A percentile compares a stretch with the other conserved stretches of the same genome.
Evolutionary conservation across 768 basidiomycete genomes (phyloP).

Genomic region (Leccinum obscurum): DNA sequence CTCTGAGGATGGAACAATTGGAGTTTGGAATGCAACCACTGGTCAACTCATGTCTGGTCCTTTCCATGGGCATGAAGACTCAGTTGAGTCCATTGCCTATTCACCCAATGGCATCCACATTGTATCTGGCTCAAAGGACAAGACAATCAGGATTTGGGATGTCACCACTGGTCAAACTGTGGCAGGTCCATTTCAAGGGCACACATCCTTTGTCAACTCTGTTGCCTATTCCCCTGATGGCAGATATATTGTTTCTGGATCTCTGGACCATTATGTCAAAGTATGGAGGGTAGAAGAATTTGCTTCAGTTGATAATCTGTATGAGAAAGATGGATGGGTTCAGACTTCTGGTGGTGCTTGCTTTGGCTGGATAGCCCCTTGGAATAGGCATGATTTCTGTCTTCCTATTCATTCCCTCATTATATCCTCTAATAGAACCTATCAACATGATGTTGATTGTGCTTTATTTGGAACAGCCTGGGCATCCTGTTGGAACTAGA

Average conservation of each 20-base stretch:
- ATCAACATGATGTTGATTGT: not conserved
- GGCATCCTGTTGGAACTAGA: not conserved
- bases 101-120: not conserved
- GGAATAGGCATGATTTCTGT: not conserved
- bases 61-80: not conserved
- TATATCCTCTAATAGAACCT: not conserved
- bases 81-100: not conserved
- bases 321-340: slow-evolving; percentile 3
- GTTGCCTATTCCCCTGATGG: not conserved
- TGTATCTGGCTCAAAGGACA: not conserved
- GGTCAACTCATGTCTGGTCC: not conserved
- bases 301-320: not conserved
- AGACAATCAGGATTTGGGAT: not conserved
- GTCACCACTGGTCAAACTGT: not conserved
- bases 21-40: not conserved
- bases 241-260: not conserved
- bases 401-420: not conserved
- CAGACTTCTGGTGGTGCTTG: not conserved
- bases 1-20: not conserved
- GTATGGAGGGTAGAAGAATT: not conserved
- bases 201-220: not conserved
- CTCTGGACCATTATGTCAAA: not conserved
- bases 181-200: not conserved
- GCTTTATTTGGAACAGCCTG: not conserved
- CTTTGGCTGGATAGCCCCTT: not conserved